Evolutionary conservation across 768 basidiomycete species (phyloP).

Genomic region (Xerocomellus chrysenteron): DNA sequence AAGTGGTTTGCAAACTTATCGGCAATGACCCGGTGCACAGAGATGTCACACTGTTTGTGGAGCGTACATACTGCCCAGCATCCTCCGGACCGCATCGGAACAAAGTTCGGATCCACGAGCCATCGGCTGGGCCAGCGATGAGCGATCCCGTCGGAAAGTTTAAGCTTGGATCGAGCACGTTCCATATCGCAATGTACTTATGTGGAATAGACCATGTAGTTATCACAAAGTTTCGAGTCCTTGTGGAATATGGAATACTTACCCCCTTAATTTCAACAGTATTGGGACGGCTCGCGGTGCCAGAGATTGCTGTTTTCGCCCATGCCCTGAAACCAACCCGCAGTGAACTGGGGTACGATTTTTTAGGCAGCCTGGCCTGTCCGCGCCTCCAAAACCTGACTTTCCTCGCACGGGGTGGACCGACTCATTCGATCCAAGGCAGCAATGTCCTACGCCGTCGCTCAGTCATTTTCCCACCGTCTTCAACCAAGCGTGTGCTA

Average conservation of each 20-base stretch:
- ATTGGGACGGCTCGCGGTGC: conserved; percentile 3
- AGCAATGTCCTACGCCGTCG: conserved; percentile 17
- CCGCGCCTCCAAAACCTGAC: neutral
- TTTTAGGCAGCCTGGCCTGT: neutral
- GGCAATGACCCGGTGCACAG: neutral
- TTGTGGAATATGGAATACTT: neutral
- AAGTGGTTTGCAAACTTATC: neutral
- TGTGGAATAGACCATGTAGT: neutral
- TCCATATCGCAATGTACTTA: conserved; percentile 38
- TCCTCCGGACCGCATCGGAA: conserved; percentile 12
- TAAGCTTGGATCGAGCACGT: conserved; percentile 36
- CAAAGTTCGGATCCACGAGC: conserved; percentile 11
- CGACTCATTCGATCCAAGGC: conserved; percentile 32
- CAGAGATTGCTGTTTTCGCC: neutral
- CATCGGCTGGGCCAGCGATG: conserved; percentile 16
- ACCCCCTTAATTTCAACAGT: neutral
- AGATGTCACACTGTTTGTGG: neutral
- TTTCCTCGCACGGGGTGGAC: conserved; percentile 1
- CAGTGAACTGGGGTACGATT: conserved; percentile 13
- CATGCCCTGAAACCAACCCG: conserved; percentile 19
- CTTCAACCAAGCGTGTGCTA: conserved; percentile 32
- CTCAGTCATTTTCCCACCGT: conserved; percentile 18
- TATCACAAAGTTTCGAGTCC: neutral
- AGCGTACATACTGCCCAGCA: neutral
- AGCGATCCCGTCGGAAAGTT: conserved; percentile 38